Evolutionary conservation across 345 rosid genomes (phyloP).

Genomic region (Barbarea vulgaris): DNA sequence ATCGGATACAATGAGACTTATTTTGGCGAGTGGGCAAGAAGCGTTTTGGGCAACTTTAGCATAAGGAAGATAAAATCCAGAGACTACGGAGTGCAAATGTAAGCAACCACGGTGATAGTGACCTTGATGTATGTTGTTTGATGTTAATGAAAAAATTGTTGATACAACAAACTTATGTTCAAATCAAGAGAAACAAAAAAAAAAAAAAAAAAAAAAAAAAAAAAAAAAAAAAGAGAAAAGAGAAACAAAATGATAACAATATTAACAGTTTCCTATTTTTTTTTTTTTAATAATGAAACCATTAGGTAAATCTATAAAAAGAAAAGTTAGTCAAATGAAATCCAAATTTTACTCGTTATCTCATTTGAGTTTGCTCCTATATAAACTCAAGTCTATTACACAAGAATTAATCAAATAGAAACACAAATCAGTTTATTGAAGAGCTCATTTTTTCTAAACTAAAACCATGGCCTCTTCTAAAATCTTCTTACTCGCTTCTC

Average conservation of each 20-base stretch:
- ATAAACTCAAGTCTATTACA: slow-evolving; percentile 9
- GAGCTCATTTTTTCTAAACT: background rate
- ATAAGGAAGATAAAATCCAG: slow-evolving; percentile 39
- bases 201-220: too few relatives aligned
- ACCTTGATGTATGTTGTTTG: too few relatives aligned
- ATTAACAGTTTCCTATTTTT: slow-evolving; percentile 7
- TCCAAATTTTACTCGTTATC: background rate
- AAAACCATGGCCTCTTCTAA: slow-evolving; percentile 25
- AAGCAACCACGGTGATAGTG: background rate
- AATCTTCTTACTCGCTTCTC: background rate
- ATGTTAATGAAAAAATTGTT: background rate
- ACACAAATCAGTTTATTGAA: background rate
- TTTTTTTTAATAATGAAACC: slow-evolving; percentile 8
- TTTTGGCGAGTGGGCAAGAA: slow-evolving; percentile 55
- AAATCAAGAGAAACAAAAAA: background rate
- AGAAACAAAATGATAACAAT: slow-evolving; percentile 8
- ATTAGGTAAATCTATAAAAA: slow-evolving; percentile 23
- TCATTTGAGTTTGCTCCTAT: slow-evolving; percentile 9
- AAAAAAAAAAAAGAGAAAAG: background rate
- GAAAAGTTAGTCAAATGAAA: background rate
- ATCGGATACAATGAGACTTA: slow-evolving; percentile 60
- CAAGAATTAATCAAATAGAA: background rate
- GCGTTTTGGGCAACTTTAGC: slow-evolving; percentile 48
- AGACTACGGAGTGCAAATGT: background rate
- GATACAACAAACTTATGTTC: slow-evolving; percentile 3